These are phyloP conservation scores for Dipteronia dyeriana DNA, from an alignment of 345 rosid genomes.

Conservation along the genomic window DNA sequence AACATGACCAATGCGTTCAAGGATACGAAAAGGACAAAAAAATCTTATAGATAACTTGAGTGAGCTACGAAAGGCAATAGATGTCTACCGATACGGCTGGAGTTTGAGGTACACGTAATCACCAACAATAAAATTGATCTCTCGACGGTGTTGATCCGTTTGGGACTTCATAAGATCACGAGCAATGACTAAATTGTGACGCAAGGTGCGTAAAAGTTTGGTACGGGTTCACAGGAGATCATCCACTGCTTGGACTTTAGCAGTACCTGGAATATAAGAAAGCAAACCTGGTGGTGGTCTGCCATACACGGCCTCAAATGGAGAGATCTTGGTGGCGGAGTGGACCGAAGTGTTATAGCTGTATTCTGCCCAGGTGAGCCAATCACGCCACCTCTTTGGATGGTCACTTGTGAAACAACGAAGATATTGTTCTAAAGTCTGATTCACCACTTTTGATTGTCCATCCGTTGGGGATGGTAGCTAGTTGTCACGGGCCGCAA, in stretches of 20 bases:
- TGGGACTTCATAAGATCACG: too few species aligned
- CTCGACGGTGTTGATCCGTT: too few species aligned
- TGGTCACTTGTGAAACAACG: neutral
- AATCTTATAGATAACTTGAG: too few species aligned
- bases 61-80: too few species aligned
- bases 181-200: too few species aligned
- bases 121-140: too few species aligned
- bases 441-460: neutral
- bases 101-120: too few species aligned
- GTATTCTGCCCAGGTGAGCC: neutral
- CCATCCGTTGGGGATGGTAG: neutral
- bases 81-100: too few species aligned
- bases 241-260: neutral
- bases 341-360: neutral
- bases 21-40: too few species aligned
- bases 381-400: neutral
- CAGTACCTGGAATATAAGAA: neutral
- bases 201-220: neutral
- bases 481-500: too few species aligned
- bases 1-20: too few species aligned
- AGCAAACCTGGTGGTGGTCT: neutral
- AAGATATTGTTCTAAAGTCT: neutral
- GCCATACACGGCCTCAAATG: neutral
- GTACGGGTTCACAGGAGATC: neutral
- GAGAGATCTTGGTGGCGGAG: rapidly evolving